phyloP scores from a whole-genome alignment of 129 eudicot genomes.

The Saposhnikovia divaricata region DNA sequence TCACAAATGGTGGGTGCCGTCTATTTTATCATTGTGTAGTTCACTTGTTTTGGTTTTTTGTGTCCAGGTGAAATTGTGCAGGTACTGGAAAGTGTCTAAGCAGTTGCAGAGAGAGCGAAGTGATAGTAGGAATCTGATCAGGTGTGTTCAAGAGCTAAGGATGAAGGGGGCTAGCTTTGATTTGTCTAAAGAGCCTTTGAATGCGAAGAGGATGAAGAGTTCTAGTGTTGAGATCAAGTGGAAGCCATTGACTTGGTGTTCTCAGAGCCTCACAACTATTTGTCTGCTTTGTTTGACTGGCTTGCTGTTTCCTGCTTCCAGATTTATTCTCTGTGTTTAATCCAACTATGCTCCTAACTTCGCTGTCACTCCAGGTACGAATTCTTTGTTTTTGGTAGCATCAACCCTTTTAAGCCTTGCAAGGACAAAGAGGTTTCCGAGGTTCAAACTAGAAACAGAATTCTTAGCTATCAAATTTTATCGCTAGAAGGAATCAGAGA shows the following conservation, averaged over 20 bases:
- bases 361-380: neutral
- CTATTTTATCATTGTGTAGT: constrained; percentile 30
- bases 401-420: no score
- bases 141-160: constrained; percentile 75
- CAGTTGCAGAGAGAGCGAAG: constrained; percentile 46
- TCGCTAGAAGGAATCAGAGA: no score
- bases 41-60: constrained; percentile 33
- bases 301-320: constrained; percentile 49
- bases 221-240: constrained; percentile 94
- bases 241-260: constrained; percentile 56
- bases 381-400: no score
- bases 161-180: constrained; percentile 91
- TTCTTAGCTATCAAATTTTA: no score
- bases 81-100: constrained; percentile 61
- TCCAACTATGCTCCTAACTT: constrained; percentile 5
- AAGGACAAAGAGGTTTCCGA: no score
- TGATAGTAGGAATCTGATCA: constrained; percentile 51
- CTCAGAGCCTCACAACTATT: constrained; percentile 34
- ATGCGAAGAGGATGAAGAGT: constrained; percentile 61
- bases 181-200: constrained; percentile 53
- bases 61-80: constrained; percentile 54
- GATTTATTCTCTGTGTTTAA: constrained; percentile 53
- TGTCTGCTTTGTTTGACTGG: constrained; percentile 50
- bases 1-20: constrained; percentile 66
- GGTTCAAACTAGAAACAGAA: no score